Evolutionary conservation across 2,329 filamentous ascomycete genomes (phyloP).

Genomic region (Fusarium pseudoanthophilum): DNA sequence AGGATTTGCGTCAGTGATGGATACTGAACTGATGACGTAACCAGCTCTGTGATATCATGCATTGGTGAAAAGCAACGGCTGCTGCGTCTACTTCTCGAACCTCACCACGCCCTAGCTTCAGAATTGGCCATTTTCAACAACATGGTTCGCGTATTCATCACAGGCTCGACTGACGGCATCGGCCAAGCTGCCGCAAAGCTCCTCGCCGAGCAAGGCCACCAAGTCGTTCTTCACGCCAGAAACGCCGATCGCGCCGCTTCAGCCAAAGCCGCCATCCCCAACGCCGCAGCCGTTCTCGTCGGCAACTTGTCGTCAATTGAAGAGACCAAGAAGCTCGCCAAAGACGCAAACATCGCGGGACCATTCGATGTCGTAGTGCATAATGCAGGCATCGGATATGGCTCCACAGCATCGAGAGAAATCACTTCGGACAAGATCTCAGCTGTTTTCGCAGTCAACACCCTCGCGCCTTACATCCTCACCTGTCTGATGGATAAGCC

Average conservation of each 20-base stretch:
- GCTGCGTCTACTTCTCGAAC: background rate
- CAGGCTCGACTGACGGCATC: constrained; percentile 37
- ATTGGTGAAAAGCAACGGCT: background rate
- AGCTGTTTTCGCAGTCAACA: constrained; percentile 36
- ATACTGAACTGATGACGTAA: constrained; percentile 3
- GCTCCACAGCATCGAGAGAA: constrained; percentile 11
- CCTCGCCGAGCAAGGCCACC: constrained; percentile 33
- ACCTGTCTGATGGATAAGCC: constrained; percentile 34
- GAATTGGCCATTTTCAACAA: fast-evolving
- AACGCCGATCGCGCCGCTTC: constrained; percentile 33
- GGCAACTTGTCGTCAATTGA: constrained; percentile 29
- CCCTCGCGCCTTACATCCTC: constrained; percentile 32
- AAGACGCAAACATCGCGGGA: constrained; percentile 26
- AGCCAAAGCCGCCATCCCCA: constrained; percentile 22
- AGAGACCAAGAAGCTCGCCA: constrained; percentile 31
- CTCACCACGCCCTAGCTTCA: fast-evolving
- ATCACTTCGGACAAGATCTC: constrained; percentile 28
- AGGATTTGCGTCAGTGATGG: background rate
- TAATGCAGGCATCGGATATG: constrained; percentile 38
- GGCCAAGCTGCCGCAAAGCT: constrained; percentile 33
- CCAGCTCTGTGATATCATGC: constrained; percentile 21
- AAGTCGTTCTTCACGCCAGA: constrained; percentile 32
- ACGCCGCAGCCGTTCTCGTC: constrained; percentile 20
- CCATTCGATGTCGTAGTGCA: constrained; percentile 34
- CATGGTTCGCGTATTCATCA: constrained; percentile 39